These are phyloP conservation scores for Sphaerulina musiva DNA, from an alignment of 2,329 filamentous ascomycete species.

Conservation along the genomic window DNA sequence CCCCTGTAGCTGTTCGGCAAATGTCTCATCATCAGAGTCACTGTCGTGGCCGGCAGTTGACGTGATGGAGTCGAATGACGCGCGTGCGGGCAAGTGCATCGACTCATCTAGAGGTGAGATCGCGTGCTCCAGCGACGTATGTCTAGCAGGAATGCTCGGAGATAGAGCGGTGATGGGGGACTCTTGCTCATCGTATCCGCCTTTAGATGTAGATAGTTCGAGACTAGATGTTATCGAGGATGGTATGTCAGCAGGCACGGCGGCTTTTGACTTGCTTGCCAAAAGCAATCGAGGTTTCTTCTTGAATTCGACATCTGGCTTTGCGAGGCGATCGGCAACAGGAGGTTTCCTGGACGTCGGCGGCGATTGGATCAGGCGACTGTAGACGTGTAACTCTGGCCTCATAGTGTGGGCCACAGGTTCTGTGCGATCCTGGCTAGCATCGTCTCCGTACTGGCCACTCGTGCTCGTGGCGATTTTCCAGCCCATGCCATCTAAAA, in stretches of 20 bases:
- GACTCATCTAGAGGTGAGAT: slow-evolving; percentile 47
- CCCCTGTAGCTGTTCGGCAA: slow-evolving; percentile 35
- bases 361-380: slow-evolving; percentile 5
- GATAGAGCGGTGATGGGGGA: slow-evolving; percentile 32
- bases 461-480: not conserved
- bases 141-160: slow-evolving; percentile 27
- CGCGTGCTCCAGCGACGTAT: slow-evolving; percentile 33
- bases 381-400: slow-evolving; percentile 8
- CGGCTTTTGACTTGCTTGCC: not conserved
- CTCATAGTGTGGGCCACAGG: not conserved
- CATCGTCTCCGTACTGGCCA: not conserved
- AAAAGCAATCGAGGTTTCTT: not conserved
- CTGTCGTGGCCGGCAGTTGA: slow-evolving; percentile 32
- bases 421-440: not conserved
- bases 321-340: not conserved
- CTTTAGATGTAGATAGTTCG: slow-evolving; percentile 22
- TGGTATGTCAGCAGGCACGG: not conserved
- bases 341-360: not conserved
- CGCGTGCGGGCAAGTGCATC: slow-evolving; percentile 50
- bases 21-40: slow-evolving; percentile 62
- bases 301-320: not conserved
- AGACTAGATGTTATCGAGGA: slow-evolving; percentile 27
- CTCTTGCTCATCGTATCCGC: slow-evolving; percentile 14
- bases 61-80: slow-evolving; percentile 44
- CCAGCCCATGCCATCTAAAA: slow-evolving; percentile 22